Conservation (phyloP, 805 yeast species). For the Yarrowia porcina region DNA sequence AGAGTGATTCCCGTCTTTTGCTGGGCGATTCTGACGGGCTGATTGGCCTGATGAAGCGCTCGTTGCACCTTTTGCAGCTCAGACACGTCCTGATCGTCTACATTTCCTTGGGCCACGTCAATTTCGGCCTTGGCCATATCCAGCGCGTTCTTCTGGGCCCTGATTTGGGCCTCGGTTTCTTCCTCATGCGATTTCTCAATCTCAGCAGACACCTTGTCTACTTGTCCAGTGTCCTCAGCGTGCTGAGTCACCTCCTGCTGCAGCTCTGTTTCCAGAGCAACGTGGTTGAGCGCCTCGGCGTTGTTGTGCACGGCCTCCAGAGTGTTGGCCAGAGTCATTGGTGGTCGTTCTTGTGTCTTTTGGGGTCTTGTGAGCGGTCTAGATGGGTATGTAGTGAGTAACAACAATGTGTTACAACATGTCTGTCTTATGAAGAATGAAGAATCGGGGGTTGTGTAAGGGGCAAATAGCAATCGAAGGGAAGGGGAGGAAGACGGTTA, state of each 20-base stretch:
- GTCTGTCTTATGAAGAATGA: too few species aligned
- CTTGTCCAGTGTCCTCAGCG: neutral
- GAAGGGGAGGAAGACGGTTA: neutral
- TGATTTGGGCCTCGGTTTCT: neutral
- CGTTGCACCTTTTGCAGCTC: neutral
- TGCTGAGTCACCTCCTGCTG: neutral
- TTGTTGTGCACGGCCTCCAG: neutral
- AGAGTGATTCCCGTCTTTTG: neutral
- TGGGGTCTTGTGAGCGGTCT: neutral
- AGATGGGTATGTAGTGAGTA: neutral
- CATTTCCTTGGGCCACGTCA: neutral
- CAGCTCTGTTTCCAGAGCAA: neutral
- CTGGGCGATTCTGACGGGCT: neutral
- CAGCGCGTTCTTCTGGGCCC: neutral
- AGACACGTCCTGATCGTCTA: neutral
- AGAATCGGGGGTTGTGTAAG: too few species aligned
- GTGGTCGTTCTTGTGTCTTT: neutral
- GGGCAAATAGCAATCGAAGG: neutral
- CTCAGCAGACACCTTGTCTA: neutral
- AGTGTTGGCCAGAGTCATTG: neutral
- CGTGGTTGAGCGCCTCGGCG: neutral
- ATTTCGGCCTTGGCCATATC: conserved; percentile 3
- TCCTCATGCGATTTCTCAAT: neutral
- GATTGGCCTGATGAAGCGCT: neutral
- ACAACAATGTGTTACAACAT: neutral